Percentiles rank a stretch among this genome's conserved stretches.
Conservation (phyloP, 164 flowering plant species). For the Sextonia rubra region DNA sequence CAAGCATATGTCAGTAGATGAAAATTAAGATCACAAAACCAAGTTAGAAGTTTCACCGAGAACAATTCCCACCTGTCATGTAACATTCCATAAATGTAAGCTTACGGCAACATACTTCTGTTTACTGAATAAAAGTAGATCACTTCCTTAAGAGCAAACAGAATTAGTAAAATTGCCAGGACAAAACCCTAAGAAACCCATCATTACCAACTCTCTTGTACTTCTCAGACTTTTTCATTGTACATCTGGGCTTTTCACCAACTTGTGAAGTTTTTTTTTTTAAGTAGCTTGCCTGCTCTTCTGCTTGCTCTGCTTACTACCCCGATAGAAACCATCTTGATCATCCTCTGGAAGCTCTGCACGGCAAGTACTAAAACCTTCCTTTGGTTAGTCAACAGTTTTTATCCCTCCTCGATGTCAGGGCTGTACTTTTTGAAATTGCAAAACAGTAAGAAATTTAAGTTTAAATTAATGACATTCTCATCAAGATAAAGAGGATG, state of each 20-base stretch:
- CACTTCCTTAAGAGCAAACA: conserved; percentile 97
- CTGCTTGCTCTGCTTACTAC: conserved; percentile 46
- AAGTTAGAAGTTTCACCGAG: neutral
- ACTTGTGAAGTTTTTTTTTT: conserved; percentile 58
- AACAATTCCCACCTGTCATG: conserved; percentile 15
- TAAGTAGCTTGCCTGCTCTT: conserved; percentile 44
- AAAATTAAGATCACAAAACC: neutral
- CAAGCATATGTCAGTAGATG: conserved; percentile 7
- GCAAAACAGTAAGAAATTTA: neutral
- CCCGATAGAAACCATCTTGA: conserved; percentile 39
- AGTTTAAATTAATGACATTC: neutral
- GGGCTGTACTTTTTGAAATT: conserved; percentile 46
- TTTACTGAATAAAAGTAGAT: conserved; percentile 87
- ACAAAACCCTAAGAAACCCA: conserved; percentile 66
- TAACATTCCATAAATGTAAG: conserved; percentile 92
- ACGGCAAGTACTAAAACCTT: conserved; percentile 20
- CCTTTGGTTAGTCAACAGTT: conserved; percentile 38
- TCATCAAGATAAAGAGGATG: conserved; percentile 2
- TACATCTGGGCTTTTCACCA: conserved; percentile 58
- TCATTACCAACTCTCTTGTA: conserved; percentile 57
- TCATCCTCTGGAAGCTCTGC: conserved; percentile 34
- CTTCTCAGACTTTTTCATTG: conserved; percentile 80
- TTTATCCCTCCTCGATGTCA: conserved; percentile 92
- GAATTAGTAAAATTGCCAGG: conserved; percentile 96
- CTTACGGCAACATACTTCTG: conserved; percentile 92